Percentiles rank a stretch among this genome's conserved stretches.
phyloP scores from a whole-genome alignment of 2,329 filamentous ascomycete genomes.

The Alternaria novae-zelandiae region DNA sequence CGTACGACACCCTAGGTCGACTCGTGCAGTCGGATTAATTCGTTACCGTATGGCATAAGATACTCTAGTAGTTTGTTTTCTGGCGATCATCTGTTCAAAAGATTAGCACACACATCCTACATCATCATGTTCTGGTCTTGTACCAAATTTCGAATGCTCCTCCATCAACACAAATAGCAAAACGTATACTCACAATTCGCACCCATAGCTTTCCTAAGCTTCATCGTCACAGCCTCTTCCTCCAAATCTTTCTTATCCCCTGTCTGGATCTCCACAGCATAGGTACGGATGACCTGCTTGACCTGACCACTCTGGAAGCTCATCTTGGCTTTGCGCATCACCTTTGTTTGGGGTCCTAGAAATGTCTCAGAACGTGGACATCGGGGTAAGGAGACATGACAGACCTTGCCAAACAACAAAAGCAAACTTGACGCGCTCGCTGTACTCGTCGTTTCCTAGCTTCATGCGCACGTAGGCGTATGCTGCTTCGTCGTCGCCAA shows the following conservation, averaged over 20 bases:
- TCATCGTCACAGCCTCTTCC: conserved; percentile 65
- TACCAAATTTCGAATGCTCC: background rate
- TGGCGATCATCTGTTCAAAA: conserved; percentile 24
- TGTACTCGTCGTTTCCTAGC: conserved; percentile 75
- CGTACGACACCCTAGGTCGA: background rate
- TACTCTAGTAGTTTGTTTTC: conserved; percentile 24
- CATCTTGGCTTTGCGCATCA: conserved; percentile 74
- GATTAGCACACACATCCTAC: background rate
- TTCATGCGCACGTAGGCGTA: conserved; percentile 66
- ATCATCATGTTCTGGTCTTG: background rate
- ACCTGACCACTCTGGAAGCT: conserved; percentile 71
- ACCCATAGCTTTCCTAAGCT: conserved; percentile 70
- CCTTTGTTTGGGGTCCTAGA: conserved; percentile 58
- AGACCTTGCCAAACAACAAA: conserved; percentile 73
- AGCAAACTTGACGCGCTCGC: conserved; percentile 71
- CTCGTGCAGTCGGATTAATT: background rate
- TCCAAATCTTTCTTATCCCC: conserved; percentile 66
- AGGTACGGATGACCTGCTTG: conserved; percentile 68
- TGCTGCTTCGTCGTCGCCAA: conserved; percentile 67
- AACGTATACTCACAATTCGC: conserved; percentile 67
- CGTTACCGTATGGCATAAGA: background rate
- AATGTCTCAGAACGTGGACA: background rate
- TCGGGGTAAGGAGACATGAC: conserved; percentile 41
- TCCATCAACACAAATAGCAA: background rate
- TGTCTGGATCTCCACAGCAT: conserved; percentile 70